Evolutionary conservation across 345 rosid species (phyloP).

Genomic region (Lumnitzera littorea): DNA sequence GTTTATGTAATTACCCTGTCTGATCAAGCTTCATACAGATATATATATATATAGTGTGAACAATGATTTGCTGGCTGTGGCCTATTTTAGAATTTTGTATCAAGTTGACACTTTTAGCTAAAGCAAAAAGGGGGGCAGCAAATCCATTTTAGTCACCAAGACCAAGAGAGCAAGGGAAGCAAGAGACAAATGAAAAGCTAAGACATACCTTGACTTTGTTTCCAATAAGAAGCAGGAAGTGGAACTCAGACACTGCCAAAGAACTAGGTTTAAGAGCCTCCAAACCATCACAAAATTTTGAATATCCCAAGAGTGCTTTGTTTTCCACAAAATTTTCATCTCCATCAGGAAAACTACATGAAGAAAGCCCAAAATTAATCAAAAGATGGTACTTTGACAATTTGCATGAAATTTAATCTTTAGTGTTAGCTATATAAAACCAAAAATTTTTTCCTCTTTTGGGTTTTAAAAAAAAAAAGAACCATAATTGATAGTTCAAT

Average conservation of each 20-base stretch:
- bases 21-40: no score
- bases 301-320: slow-evolving; percentile 84
- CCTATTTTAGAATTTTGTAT: no score
- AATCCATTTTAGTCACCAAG: background rate
- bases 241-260: slow-evolving; percentile 92
- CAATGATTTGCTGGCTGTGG: no score
- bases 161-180: background rate
- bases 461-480: no score
- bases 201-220: slow-evolving; percentile 92
- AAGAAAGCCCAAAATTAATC: slow-evolving; percentile 10
- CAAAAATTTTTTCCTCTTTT: background rate
- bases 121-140: background rate
- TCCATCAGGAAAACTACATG: slow-evolving; percentile 68
- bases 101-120: no score
- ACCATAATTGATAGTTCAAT: background rate
- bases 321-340: slow-evolving; percentile 98
- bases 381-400: no score
- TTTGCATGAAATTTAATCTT: no score
- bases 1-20: no score
- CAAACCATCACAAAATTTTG: slow-evolving; percentile 65
- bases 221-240: slow-evolving; percentile 87
- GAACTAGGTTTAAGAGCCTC: slow-evolving; percentile 79
- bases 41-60: no score
- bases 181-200: background rate
- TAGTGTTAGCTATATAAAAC: slow-evolving; percentile 3